Evolutionary conservation across 257 asterid species (phyloP), one percentile per base, ranked within the genome.

Genomic region (Ilex aquifolium): DNA sequence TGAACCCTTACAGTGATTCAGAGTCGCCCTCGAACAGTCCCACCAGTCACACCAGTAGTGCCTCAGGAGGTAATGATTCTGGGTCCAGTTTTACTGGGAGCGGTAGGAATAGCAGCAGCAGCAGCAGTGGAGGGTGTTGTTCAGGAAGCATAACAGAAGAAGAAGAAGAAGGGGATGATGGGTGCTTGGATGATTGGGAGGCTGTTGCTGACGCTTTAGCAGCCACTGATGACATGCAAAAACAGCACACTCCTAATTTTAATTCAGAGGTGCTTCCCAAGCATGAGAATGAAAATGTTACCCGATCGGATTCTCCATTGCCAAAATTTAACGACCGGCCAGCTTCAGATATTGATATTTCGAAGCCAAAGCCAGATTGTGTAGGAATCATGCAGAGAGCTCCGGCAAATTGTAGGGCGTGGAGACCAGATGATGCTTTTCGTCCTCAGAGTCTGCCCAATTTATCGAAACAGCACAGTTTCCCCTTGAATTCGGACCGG

Each of bases 161-260:
- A 53, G 92, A 86, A 59, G 95, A 80, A 40, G 88, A 44, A 62
- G 88, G 65, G 27, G 89, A 85, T 62, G 85, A 82, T 68, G 91
- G 72, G 2, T 84, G 95, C 76, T 78, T 88, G 74, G 99, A 89
- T 65, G 99, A 92, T 73, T 92, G 99, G 99, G 99, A 92, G 69
- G 85, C 95, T 61, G 70, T 87, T 73, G 97, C 99, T 42, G 99
- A 92, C 82, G 99, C 99, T 9, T 80, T 92, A 80, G 90, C 87
- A 57, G 91, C 91, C 53, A 65, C 76, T 1, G 87, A 83, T 62
- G 69, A 75, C 77, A 75, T 82, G 72, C 78, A 74, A 61, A 77
- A 81, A 56, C 74, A 59, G 59, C 72, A 75, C 54, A 57, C 46
- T 51, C 69, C 76, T 63, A 51, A 63, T 14, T 65, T 66, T 3